Evolutionary conservation across 2,329 filamentous ascomycete genomes (phyloP).

Genomic region (Penicillium sp.): DNA sequence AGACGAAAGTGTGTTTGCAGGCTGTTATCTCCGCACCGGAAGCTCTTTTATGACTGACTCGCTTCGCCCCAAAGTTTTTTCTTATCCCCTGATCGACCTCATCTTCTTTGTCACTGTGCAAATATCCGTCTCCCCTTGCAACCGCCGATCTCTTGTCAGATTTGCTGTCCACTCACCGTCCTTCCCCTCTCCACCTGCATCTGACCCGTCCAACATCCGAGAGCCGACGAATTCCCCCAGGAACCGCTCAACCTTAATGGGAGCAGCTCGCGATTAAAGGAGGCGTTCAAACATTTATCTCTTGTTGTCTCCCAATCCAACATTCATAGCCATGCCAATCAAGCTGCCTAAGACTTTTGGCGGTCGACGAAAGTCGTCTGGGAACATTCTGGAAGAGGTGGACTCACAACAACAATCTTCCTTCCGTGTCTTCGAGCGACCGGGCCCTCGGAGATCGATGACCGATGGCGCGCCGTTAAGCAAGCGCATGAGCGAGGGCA

Average conservation of each 20-base stretch:
- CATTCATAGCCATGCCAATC: conserved; percentile 48
- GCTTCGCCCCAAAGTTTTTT: neutral
- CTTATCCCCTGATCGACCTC: conserved; percentile 13
- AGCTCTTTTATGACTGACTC: conserved; percentile 21
- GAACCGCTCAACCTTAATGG: conserved; percentile 15
- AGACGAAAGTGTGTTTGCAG: conserved; percentile 17
- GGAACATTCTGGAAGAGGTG: conserved; percentile 52
- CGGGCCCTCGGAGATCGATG: conserved; percentile 43
- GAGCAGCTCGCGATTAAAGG: conserved; percentile 7
- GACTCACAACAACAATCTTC: conserved; percentile 44
- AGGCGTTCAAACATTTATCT: neutral
- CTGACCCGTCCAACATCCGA: conserved; percentile 20
- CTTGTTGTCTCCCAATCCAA: neutral
- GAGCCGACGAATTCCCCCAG: neutral
- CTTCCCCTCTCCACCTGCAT: conserved; percentile 10
- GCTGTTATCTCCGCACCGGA: conserved; percentile 15
- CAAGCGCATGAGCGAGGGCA: conserved; percentile 36
- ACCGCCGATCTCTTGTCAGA: conserved; percentile 10
- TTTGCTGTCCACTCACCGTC: conserved; percentile 8
- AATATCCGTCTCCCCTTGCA: conserved; percentile 12
- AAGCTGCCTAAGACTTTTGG: conserved; percentile 55
- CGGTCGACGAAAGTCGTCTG: conserved; percentile 54
- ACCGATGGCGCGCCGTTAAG: conserved; percentile 39
- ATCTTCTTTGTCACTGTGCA: conserved; percentile 3
- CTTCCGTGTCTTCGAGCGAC: conserved; percentile 56